These are phyloP conservation scores for Dittrichia graveolens DNA, from an alignment of 129 eudicot genomes.

Conservation along the genomic window DNA sequence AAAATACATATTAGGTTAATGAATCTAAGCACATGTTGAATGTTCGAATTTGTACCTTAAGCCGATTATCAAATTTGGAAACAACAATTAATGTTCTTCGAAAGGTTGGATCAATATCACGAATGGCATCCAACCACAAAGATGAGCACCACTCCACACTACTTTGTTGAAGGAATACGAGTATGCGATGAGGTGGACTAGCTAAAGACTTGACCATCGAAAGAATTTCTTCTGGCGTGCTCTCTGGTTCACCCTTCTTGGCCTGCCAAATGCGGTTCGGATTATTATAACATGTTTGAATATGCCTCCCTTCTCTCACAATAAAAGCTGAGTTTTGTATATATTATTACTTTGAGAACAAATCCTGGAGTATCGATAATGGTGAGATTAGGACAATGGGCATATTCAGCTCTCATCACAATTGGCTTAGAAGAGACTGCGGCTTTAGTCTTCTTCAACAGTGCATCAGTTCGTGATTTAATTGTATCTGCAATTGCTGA, in stretches of 20 bases:
- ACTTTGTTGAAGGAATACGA: conserved; percentile 95
- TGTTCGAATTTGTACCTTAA: conserved; percentile 55
- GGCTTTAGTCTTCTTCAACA: conserved; percentile 63
- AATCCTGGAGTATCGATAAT: conserved; percentile 97
- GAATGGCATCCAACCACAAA: conserved; percentile 89
- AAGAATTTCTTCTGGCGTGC: conserved; percentile 87
- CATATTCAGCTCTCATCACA: conserved; percentile 95
- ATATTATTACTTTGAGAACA: conserved; percentile 72
- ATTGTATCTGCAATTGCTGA: conserved; percentile 80
- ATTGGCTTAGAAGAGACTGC: conserved; percentile 93
- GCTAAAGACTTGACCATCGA: conserved; percentile 96
- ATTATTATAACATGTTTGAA: background rate
- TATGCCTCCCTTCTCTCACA: background rate
- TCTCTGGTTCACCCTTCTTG: conserved; percentile 95
- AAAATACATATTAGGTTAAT: background rate
- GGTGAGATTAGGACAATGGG: conserved; percentile 95
- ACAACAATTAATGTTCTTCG: conserved; percentile 84
- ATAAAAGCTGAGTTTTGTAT: background rate
- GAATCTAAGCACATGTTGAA: background rate
- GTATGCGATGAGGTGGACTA: conserved; percentile 90
- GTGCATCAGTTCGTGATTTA: conserved; percentile 75
- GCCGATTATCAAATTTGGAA: conserved; percentile 96
- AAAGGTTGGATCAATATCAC: conserved; percentile 89
- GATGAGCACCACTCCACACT: conserved; percentile 99
- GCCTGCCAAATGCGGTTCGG: conserved; percentile 49